phyloP scores from a whole-genome alignment of 163 green algal genomes.

The Scenedesmus sp. region DNA sequence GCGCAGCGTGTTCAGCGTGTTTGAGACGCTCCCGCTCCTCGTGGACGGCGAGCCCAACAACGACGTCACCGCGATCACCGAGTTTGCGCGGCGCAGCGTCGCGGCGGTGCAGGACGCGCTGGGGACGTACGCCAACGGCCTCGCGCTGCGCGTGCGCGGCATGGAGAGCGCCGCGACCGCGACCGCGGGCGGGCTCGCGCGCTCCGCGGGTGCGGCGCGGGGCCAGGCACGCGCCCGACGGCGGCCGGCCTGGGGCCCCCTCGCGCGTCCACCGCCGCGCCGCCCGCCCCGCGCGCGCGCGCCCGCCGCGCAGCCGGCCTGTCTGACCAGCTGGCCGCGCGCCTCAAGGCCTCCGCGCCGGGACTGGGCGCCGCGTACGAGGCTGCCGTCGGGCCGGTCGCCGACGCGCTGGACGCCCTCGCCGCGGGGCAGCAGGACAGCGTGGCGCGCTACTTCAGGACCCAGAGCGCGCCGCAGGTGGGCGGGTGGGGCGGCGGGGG shows the following conservation, averaged over 20 bases:
- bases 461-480: not conserved
- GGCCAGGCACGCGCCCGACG: no score
- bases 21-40: constrained; percentile 1
- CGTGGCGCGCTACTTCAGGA: constrained; percentile 20
- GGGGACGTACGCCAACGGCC: not conserved
- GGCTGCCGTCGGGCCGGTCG: not conserved
- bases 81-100: no score
- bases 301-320: no score
- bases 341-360: not conserved
- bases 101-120: no score
- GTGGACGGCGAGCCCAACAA: constrained; percentile 39
- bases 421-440: not conserved
- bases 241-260: no score
- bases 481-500: no score
- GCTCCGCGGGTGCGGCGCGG: not conserved
- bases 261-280: no score
- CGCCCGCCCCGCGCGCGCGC: no score
- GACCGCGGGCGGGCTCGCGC: constrained; percentile 22
- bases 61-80: constrained; percentile 27
- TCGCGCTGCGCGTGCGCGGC: not conserved
- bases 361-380: constrained; percentile 5
- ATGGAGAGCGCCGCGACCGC: constrained; percentile 1
- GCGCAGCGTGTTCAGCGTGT: constrained; percentile 9
- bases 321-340: constrained; percentile 1
- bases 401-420: not conserved